A percentile compares a stretch with the other conserved stretches of the same genome.
phyloP scores from a whole-genome alignment of 176 grass and related monocot species.

The Metroxylon sagu region DNA sequence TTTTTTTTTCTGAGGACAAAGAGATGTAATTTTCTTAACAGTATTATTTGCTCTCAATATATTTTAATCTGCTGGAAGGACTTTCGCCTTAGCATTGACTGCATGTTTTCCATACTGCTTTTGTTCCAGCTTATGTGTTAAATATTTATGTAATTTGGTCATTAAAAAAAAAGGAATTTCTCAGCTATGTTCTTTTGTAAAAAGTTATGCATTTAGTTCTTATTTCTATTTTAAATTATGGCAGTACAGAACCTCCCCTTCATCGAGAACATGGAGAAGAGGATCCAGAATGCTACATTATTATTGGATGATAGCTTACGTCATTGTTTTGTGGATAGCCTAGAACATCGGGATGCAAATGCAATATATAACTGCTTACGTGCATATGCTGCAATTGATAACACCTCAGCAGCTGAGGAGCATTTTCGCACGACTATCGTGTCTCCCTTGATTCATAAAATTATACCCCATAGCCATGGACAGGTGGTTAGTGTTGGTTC shows the following conservation, averaged over 20 bases:
- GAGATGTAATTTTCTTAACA: too few species aligned
- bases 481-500: slow-evolving; percentile 42
- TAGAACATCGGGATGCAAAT: slow-evolving; percentile 63
- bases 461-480: slow-evolving; percentile 60
- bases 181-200: background rate
- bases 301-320: slow-evolving; percentile 78
- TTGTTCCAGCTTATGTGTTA: too few species aligned
- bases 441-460: slow-evolving; percentile 69
- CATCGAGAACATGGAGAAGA: slow-evolving; percentile 99
- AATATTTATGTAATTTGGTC: too few species aligned
- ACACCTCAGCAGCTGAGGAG: slow-evolving; percentile 83
- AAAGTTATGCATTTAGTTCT: slow-evolving; percentile 11
- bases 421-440: slow-evolving; percentile 77
- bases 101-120: too few species aligned
- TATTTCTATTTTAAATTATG: slow-evolving; percentile 59
- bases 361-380: slow-evolving; percentile 94
- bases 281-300: slow-evolving; percentile 72
- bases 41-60: too few species aligned
- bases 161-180: too few species aligned
- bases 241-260: slow-evolving; percentile 99
- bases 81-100: too few species aligned
- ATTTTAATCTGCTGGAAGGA: too few species aligned
- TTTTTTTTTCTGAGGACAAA: too few species aligned
- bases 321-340: slow-evolving; percentile 71
- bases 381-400: slow-evolving; percentile 92